Percentiles rank a stretch among this genome's conserved stretches.
Evolutionary conservation across 305 asterid genomes (phyloP).

Genomic region (Rubia tinctorum): DNA sequence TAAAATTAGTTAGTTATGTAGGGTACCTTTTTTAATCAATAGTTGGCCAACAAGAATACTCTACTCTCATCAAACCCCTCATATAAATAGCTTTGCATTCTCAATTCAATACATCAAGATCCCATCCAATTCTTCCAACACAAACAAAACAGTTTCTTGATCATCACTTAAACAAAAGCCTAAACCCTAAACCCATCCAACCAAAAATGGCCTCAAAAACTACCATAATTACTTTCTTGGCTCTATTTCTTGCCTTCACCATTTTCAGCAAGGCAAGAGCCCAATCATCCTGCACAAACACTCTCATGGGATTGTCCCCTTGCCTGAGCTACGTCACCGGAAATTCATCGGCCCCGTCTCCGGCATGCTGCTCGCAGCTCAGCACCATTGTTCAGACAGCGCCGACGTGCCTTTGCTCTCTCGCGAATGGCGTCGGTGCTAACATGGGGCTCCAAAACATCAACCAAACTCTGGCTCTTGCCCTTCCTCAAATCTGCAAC

Average conservation of each 20-base stretch:
- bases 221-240: constrained; percentile 10
- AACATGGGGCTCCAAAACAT: constrained; percentile 42
- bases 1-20: constrained; percentile 8
- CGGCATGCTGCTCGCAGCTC: constrained; percentile 62
- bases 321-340: constrained; percentile 63
- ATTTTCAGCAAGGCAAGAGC: constrained; percentile 34
- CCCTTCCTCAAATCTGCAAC: constrained; percentile 62
- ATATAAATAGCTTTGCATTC: constrained; percentile 12
- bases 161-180: not conserved
- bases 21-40: constrained; percentile 10
- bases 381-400: constrained; percentile 44
- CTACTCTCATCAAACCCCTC: not conserved
- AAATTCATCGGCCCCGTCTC: constrained; percentile 51
- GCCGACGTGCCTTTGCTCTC: constrained; percentile 68
- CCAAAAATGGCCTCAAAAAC: constrained; percentile 32
- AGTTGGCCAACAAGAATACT: constrained; percentile 25
- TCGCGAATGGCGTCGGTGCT: constrained; percentile 46
- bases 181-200: not conserved
- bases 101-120: not conserved
- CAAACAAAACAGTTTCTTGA: not conserved
- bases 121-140: not conserved
- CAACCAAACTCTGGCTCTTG: constrained; percentile 64
- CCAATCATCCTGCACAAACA: constrained; percentile 57
- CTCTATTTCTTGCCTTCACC: constrained; percentile 15
- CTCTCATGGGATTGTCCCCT: constrained; percentile 54